phyloP scores from a whole-genome alignment of 495 filamentous ascomycete genomes.

The Aspergillus baeticus region DNA sequence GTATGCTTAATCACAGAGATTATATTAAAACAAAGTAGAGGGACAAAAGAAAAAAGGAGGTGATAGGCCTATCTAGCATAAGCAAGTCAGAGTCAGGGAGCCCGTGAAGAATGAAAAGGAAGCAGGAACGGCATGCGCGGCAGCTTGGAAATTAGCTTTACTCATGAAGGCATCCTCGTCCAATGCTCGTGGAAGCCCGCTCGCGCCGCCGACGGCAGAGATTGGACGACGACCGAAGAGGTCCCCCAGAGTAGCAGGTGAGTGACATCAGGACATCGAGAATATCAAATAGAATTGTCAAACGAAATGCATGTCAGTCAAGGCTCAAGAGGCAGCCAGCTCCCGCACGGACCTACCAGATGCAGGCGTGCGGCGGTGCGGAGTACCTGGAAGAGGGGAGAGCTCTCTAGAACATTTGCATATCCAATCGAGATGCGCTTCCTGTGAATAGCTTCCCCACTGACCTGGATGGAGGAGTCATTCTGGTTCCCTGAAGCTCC shows the following conservation, averaged over 20 bases:
- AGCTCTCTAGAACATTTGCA: not conserved
- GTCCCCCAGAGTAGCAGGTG: not conserved
- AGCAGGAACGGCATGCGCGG: constrained; percentile 10
- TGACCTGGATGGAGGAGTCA: no score
- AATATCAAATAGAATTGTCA: constrained; percentile 9
- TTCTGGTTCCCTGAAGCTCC: no score
- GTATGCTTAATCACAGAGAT: not conserved
- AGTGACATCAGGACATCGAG: constrained; percentile 12
- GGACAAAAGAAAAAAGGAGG: not conserved
- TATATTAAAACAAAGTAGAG: constrained; percentile 3
- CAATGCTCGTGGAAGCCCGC: constrained; percentile 1
- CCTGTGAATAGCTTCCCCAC: no score
- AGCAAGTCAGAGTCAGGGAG: not conserved
- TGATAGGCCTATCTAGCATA: not conserved
- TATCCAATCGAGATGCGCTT: not conserved
- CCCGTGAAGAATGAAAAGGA: constrained; percentile 1
- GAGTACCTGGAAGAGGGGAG: not conserved
- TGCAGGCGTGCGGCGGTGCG: not conserved
- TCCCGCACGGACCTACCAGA: constrained; percentile 4
- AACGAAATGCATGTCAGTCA: constrained; percentile 6
- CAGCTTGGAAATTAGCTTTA: constrained; percentile 7
- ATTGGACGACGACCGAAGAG: not conserved
- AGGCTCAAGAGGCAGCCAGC: not conserved
- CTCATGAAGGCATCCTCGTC: not conserved
- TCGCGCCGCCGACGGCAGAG: not conserved